Evolutionary conservation across 2,329 filamentous ascomycete genomes (phyloP).

Genomic region (Penicillium sp.): DNA sequence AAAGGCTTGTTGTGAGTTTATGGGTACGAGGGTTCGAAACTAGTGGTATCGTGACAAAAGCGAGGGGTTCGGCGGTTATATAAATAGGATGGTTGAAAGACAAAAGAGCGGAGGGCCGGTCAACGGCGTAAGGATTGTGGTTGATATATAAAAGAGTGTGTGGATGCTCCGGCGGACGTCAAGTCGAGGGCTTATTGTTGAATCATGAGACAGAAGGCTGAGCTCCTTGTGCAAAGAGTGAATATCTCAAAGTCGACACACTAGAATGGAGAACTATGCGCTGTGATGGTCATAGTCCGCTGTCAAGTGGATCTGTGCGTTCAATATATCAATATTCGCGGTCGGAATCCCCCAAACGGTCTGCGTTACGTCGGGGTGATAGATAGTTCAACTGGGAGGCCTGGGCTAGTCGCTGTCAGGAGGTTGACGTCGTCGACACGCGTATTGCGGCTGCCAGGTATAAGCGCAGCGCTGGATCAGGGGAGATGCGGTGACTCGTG

Average conservation of each 20-base stretch:
- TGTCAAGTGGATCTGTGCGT: conserved; percentile 19
- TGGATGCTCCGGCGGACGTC: conserved; percentile 38
- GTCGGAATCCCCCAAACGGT: conserved; percentile 19
- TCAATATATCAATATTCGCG: conserved; percentile 19
- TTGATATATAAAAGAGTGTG: conserved; percentile 32
- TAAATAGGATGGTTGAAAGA: conserved; percentile 8
- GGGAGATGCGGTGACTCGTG: conserved; percentile 14
- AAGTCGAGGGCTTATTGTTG: conserved; percentile 40
- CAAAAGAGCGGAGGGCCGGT: conserved; percentile 34
- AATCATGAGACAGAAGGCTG: conserved; percentile 30
- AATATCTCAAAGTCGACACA: conserved; percentile 20
- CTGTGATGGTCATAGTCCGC: conserved; percentile 31
- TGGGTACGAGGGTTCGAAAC: neutral
- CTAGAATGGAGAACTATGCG: conserved; percentile 17
- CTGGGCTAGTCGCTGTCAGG: conserved; percentile 18
- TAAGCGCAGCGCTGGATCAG: conserved; percentile 22
- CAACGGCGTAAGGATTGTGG: conserved; percentile 35
- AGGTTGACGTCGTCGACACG: conserved; percentile 26
- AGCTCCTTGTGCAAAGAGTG: conserved; percentile 27
- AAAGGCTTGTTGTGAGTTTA: conserved; percentile 13
- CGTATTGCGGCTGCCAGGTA: conserved; percentile 25
- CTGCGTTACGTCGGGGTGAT: conserved; percentile 16
- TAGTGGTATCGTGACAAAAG: conserved; percentile 15
- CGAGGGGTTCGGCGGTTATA: conserved; percentile 7
- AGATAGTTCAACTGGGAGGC: conserved; percentile 16